Evolutionary conservation across 345 rosid species (phyloP), one percentile per base, ranked within the genome.

Genomic region (Pseudoturritis turrita): DNA sequence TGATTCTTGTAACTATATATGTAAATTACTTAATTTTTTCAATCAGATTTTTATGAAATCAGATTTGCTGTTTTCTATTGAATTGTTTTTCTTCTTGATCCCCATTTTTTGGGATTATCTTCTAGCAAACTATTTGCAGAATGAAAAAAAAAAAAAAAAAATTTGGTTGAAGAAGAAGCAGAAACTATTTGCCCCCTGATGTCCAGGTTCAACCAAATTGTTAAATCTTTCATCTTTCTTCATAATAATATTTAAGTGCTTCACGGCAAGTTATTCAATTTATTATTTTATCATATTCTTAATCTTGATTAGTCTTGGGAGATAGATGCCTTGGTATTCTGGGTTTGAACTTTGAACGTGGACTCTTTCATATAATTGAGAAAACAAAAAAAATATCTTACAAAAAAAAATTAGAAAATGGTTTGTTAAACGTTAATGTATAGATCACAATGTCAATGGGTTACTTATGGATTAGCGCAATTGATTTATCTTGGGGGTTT

Each of bases 261-360:
- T 18, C 58, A 73, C 58, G 65, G 31, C 65, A 73, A 72, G 77
- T 64, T 64, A 31, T 43, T 33, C 7, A 43, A 53, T 33, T 29
- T 19, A 18, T 26, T 39, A 26, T 23, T 21, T 45, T 22, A 26
- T 59, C 31, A 23, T 52, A n/a, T n/a, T n/a, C n/a, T n/a, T n/a
- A 7, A 4, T 41, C 55, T 72, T 53, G 10, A 63, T 7, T 31
- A 33, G 22, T 63, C 57, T 47, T 73, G 28, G 47, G 65, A 64
- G 52, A 36, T 26, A 64, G 52, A 25, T 36, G 50, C 43, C 26
- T 73, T 54, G 49, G 12, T 39, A 10, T 43, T 31, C 46, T 43
- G 22, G 54, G 62, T 59, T 62, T 33, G 37, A 33, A 33, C 37
- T 33, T 52, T 61, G 46, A 31, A 50, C 23, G 2, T 52, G n/a